These are phyloP conservation scores for Colletotrichum gigasporum DNA, from an alignment of 2,329 filamentous ascomycete species.

Conservation along the genomic window DNA sequence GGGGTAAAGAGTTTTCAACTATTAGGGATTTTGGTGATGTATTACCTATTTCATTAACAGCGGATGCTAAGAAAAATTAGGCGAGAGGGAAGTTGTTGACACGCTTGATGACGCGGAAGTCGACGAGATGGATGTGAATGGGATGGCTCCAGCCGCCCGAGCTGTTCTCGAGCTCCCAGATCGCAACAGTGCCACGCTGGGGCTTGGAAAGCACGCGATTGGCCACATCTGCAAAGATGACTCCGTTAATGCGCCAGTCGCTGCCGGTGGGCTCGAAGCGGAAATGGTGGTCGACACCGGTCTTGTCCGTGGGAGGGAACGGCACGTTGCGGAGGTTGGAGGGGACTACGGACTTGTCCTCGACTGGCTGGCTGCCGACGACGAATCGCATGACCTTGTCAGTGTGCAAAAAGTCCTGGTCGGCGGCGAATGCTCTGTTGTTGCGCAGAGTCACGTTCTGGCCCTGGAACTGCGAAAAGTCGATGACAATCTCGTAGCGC, in stretches of 20 bases:
- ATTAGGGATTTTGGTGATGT: too few relatives aligned
- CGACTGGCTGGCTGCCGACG: slow-evolving; percentile 45
- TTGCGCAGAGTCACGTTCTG: slow-evolving; percentile 59
- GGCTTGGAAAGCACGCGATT: slow-evolving; percentile 53
- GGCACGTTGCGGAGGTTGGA: slow-evolving; percentile 32
- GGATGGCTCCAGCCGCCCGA: slow-evolving; percentile 56
- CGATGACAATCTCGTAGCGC: slow-evolving; percentile 61
- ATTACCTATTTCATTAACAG: too few relatives aligned
- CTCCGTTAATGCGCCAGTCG: slow-evolving; percentile 54
- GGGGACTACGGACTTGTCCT: slow-evolving; percentile 36
- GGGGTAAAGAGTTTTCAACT: too few relatives aligned
- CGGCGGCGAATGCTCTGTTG: slow-evolving; percentile 44
- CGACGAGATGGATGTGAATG: slow-evolving; percentile 62
- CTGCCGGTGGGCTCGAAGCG: slow-evolving; percentile 28
- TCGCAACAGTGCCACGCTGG: slow-evolving; percentile 49
- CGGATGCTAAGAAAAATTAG: too few relatives aligned
- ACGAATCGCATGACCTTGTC: slow-evolving; percentile 54
- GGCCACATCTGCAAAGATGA: slow-evolving; percentile 49
- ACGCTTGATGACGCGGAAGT: slow-evolving; percentile 59
- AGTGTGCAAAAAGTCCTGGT: slow-evolving; percentile 56
- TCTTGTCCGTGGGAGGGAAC: slow-evolving; percentile 29
- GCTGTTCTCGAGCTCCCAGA: slow-evolving; percentile 54
- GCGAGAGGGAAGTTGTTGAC: too few relatives aligned
- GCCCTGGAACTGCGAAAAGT: slow-evolving; percentile 57
- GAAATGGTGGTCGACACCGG: slow-evolving; percentile 31